These are phyloP conservation scores for Coriaria nepalensis DNA, from an alignment of 306 rosid species.

Conservation along the genomic window DNA sequence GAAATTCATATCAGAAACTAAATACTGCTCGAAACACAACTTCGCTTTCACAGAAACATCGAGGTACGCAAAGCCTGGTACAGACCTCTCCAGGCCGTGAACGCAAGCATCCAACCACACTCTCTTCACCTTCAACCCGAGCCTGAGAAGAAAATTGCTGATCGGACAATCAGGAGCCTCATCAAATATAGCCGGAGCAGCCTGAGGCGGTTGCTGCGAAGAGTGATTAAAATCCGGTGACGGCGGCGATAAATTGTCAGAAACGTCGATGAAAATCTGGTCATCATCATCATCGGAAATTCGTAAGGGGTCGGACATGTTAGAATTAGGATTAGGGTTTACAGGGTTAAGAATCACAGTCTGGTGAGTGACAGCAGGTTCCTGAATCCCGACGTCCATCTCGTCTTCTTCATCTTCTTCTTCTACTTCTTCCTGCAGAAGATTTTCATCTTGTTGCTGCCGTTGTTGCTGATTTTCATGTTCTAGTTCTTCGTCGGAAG, in stretches of 20 bases:
- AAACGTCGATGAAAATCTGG: slow-evolving; percentile 41
- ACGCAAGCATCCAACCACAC: slow-evolving; percentile 51
- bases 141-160: slow-evolving; percentile 32
- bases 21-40: slow-evolving; percentile 61
- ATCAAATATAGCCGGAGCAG: slow-evolving; percentile 3
- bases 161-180: slow-evolving; percentile 31
- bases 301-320: slow-evolving; percentile 27
- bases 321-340: slow-evolving; percentile 11
- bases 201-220: slow-evolving; percentile 5
- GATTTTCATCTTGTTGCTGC: slow-evolving; percentile 6
- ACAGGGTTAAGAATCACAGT: neutral
- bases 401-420: no score
- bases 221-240: slow-evolving; percentile 6
- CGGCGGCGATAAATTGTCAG: slow-evolving; percentile 40
- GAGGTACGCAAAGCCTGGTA: slow-evolving; percentile 28
- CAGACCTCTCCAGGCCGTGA: slow-evolving; percentile 27
- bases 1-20: slow-evolving; percentile 53
- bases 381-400: no score
- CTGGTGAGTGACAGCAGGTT: slow-evolving; percentile 7
- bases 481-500: slow-evolving; percentile 26
- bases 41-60: slow-evolving; percentile 42
- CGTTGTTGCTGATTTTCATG: slow-evolving; percentile 6
- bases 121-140: slow-evolving; percentile 42
- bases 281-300: slow-evolving; percentile 40
- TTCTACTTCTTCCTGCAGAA: slow-evolving; percentile 2